Conservation (phyloP, 768 basidiomycete species). For the Tylopilus intermedius region DNA sequence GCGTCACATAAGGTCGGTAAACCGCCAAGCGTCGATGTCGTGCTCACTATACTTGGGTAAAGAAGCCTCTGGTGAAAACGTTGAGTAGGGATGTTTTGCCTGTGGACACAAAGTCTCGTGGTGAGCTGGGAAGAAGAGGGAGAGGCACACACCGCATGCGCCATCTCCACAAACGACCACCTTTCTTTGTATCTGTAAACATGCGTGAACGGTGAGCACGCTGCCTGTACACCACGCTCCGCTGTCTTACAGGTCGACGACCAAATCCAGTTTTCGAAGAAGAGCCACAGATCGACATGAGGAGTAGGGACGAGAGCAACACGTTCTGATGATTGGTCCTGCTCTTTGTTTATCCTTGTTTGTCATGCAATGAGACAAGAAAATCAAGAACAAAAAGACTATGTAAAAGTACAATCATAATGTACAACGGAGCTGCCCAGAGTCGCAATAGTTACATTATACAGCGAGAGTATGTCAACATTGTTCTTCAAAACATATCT, state of each 20-base stretch:
- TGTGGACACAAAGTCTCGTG: slow-evolving; percentile 23
- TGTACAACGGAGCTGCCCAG: slow-evolving; percentile 1
- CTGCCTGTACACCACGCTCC: slow-evolving; percentile 6
- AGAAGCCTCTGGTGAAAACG: slow-evolving; percentile 87
- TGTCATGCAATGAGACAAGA: slow-evolving; percentile 6
- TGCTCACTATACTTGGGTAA: slow-evolving; percentile 88
- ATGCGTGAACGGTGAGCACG: slow-evolving; percentile 14
- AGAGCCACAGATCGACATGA: slow-evolving; percentile 56
- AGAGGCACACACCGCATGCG: slow-evolving; percentile 63
- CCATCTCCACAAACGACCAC: slow-evolving; percentile 95
- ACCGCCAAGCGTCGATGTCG: background rate
- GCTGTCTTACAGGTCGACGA: slow-evolving; percentile 29
- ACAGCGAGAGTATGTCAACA: slow-evolving; percentile 9
- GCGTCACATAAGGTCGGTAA: no score
- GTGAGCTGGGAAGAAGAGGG: slow-evolving; percentile 9
- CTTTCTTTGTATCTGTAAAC: slow-evolving; percentile 48
- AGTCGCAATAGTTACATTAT: slow-evolving; percentile 18
- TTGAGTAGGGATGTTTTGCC: slow-evolving; percentile 84
- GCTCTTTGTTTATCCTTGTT: slow-evolving; percentile 22
- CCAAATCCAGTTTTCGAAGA: slow-evolving; percentile 54
- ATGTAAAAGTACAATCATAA: slow-evolving; percentile 10
- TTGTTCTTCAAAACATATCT: slow-evolving; percentile 6
- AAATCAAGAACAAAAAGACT: slow-evolving; percentile 16
- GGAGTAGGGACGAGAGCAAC: slow-evolving; percentile 7
- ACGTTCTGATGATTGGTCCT: background rate